Base-by-base conservation (phyloP, 768 basidiomycete species). In the Ramaria sp. region DNA sequence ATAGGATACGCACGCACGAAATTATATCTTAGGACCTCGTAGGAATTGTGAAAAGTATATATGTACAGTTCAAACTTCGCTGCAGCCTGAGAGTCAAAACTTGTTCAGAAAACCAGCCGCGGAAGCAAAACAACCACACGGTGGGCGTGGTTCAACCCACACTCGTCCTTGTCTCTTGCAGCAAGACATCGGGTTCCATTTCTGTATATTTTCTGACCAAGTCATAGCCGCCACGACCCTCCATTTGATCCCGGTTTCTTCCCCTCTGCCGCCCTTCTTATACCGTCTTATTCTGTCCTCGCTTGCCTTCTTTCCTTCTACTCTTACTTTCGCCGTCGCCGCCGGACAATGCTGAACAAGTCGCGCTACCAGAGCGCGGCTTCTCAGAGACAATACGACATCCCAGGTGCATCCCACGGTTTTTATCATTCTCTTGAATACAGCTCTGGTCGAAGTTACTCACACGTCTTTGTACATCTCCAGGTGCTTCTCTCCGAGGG, bases 401-500 rank as follows among this genome's bases (percentile, higher is more conserved):
- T 43, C 27, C 20, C 41, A 42, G 30, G 53, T 43, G 41, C 41
- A 42, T 24, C 45, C 17, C 33, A 54, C 42, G 30, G 53, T 46
- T 54, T 46, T 43, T 54, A 43, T 43, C 53, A 17, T 43, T 46
- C 34, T 50, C 31, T 57, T 9, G 10, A 33, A 33, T 50, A 57
- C 33, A 57, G 6, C 45, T 34, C 24, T 22, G 22, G 17, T 46
- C 55, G n/a, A 34, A 7, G 45, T 57, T 24, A 33, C 55, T 57
- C 39, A 57, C 42, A 34, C 47, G 20, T n/a, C 37, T 46, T 37
- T 20, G 15, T 19, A 10, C 52, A 17, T 48, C 33, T 48, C 30
- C 22, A 57, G 55, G 55, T 57, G 34, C 55, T 10, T 47, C 55
- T 33, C 31, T 57, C 20, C 37, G 48, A 30, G 55, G 55, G 1